phyloP scores from a whole-genome alignment of 2,329 filamentous ascomycete genomes.

The Botryotinia convoluta region DNA sequence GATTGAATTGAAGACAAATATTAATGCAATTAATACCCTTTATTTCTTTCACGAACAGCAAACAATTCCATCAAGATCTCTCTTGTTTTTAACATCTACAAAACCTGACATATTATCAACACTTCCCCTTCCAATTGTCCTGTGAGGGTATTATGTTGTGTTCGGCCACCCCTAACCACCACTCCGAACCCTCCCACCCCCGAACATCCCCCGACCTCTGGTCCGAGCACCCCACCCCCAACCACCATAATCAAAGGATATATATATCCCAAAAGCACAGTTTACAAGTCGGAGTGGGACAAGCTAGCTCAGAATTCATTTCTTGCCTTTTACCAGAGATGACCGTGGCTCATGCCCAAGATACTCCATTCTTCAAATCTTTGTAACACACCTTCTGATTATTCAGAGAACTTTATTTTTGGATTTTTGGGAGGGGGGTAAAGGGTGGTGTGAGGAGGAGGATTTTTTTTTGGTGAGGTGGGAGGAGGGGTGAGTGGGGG shows the following conservation, averaged over 20 bases:
- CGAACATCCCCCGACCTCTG: background rate
- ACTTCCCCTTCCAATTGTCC: background rate
- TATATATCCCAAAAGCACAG: conserved; percentile 20
- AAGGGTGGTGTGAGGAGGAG: fast-evolving
- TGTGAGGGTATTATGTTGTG: too few relatives aligned
- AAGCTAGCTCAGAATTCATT: conserved; percentile 41
- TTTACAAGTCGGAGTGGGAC: conserved; percentile 36
- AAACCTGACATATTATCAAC: background rate
- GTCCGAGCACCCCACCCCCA: background rate
- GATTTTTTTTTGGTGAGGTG: background rate
- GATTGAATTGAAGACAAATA: background rate
- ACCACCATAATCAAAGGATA: too few relatives aligned
- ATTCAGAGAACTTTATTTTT: conserved; percentile 31
- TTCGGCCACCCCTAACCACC: too few relatives aligned
- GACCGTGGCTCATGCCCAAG: conserved; percentile 45
- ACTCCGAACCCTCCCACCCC: too few relatives aligned
- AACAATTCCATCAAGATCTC: background rate
- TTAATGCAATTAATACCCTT: background rate
- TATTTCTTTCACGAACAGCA: background rate
- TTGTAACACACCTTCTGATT: conserved; percentile 43
- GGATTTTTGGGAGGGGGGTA: background rate
- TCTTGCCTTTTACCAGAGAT: conserved; percentile 43
- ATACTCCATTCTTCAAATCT: conserved; percentile 53
- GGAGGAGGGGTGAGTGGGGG: background rate
- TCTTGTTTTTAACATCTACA: background rate